Evolutionary conservation across 2,329 filamentous ascomycete species (phyloP).

Genomic region (Eurotiales sp.): DNA sequence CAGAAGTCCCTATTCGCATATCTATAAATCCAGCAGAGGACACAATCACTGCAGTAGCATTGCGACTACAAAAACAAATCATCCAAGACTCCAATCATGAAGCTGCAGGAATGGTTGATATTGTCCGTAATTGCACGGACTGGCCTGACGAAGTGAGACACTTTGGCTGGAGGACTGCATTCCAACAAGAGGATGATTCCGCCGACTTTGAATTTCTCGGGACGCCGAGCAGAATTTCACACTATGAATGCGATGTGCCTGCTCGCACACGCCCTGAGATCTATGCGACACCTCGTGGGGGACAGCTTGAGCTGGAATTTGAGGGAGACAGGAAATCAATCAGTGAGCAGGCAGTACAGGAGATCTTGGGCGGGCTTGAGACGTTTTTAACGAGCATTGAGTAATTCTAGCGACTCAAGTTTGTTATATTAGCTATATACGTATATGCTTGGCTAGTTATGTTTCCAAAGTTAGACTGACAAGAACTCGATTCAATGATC

Average conservation of each 20-base stretch:
- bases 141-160: neutral
- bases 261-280: slow-evolving; percentile 1
- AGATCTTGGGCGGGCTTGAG: neutral
- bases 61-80: slow-evolving; percentile 4
- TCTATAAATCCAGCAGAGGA: neutral
- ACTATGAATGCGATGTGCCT: neutral
- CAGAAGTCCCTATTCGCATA: neutral
- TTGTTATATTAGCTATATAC: no score
- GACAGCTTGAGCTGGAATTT: slow-evolving; percentile 2
- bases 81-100: slow-evolving; percentile 2
- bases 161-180: slow-evolving; percentile 4
- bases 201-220: neutral
- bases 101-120: slow-evolving; percentile 6
- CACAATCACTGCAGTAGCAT: neutral
- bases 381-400: no score
- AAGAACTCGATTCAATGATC: no score
- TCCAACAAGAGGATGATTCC: slow-evolving; percentile 7
- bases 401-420: no score
- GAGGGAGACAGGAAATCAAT: slow-evolving; percentile 1
- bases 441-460: no score
- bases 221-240: neutral
- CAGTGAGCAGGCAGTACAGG: neutral
- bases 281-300: slow-evolving; percentile 1
- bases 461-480: no score
- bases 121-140: slow-evolving; percentile 2